Evolutionary conservation across 305 asterid species (phyloP).

Genomic region (Lippia alba): DNA sequence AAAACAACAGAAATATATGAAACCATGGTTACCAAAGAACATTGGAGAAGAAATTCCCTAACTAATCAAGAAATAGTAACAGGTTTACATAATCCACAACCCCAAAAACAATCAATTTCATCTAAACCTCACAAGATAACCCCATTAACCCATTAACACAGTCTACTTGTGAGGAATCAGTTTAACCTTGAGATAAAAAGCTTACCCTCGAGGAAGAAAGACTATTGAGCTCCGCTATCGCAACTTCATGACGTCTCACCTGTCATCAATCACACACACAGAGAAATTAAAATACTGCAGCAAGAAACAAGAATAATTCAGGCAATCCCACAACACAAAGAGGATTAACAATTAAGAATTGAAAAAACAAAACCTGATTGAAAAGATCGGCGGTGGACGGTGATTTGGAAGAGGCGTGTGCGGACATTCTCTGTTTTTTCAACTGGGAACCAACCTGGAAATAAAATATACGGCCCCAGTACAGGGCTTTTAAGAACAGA

Average conservation of each 20-base stretch:
- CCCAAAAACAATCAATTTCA: no score
- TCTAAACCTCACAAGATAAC: no score
- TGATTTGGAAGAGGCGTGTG: slow-evolving; percentile 21
- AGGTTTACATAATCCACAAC: neutral
- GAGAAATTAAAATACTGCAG: neutral
- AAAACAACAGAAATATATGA: neutral
- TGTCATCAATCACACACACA: slow-evolving; percentile 27
- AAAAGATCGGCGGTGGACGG: slow-evolving; percentile 40
- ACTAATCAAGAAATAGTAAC: neutral
- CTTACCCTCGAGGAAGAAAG: slow-evolving; percentile 54
- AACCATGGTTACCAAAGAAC: neutral
- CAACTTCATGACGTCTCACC: slow-evolving; percentile 59
- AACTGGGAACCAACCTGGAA: no score
- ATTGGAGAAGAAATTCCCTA: neutral
- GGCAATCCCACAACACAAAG: neutral
- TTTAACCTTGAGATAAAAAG: neutral
- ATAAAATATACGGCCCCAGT: no score
- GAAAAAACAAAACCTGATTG: slow-evolving; percentile 45
- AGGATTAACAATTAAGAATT: neutral
- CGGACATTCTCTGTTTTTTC: slow-evolving; percentile 22
- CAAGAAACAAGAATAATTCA: neutral
- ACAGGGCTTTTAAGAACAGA: no score
- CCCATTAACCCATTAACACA: no score
- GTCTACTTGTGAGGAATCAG: neutral
- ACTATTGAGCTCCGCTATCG: slow-evolving; percentile 53